Base-by-base conservation (phyloP, 2,329 filamentous ascomycete species). In the Huntiella omanensis region DNA sequence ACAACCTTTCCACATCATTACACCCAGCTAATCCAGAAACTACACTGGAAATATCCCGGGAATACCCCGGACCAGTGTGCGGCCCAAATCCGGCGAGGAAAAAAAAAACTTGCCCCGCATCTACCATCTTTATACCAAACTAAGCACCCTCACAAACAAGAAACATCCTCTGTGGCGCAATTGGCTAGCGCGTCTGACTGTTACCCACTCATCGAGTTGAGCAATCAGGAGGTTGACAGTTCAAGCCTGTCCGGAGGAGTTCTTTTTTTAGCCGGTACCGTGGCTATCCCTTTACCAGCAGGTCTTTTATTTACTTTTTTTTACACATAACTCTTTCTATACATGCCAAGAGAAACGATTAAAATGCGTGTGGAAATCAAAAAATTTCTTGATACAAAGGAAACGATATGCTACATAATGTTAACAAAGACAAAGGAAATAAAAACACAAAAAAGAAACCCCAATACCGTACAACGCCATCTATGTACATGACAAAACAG, bases 131-230 rank as follows among this genome's bases (percentile, higher is more conserved):
- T 28, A 28, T 10, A 7, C 7, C 5, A 3, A 3, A 28, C 1
- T 7, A 28, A 3, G 6, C 22, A 28, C 6, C 7, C 7, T 3
- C 22, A 28, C 22, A 28, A 28, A 28, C 7, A 28, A 28, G 22
- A 28, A 40, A 17, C n/a, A 45, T 49, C 48, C 48, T 47, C 48
- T 32, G 68, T 75, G 60, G 62, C 62, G 52, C 62, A 64, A 56
- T 68, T 70, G 69, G 68, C 66, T 71, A 71, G 68, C 68, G 68
- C 68, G 69, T 71, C 63, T 65, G 68, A 71, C 68, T 71, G 68
- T 71, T 71, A 71, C n/a, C 33, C n/a, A 39, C 13, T 32, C 17
- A 34, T 13, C 11, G n/a, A 35, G 5, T 35, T 5, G 12, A 19
- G 40, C 40, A 43, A 45, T 45, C 43, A 45, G 43, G 43, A 45